Percentiles rank a stretch among this genome's conserved stretches.
Conservation (phyloP, 2,329 filamentous ascomycete genomes). For the Pyricularia pennisetigena region DNA sequence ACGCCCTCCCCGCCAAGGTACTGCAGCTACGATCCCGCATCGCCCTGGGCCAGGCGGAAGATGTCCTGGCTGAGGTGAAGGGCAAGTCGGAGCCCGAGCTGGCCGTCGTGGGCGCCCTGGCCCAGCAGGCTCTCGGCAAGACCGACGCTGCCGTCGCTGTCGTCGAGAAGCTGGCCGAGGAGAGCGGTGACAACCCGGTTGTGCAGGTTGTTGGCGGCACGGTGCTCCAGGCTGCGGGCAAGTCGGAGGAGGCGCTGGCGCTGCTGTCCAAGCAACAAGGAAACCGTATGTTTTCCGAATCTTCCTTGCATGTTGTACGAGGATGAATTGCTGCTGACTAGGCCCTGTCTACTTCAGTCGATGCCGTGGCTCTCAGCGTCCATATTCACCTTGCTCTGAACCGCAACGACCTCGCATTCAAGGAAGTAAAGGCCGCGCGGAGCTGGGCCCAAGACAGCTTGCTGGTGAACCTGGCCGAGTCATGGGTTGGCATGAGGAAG, state of each 20-base stretch:
- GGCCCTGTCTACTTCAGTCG: conserved; percentile 30
- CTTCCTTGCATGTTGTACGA: not conserved
- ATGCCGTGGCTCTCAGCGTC: conserved; percentile 75
- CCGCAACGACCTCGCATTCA: conserved; percentile 78
- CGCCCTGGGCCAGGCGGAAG: conserved; percentile 67
- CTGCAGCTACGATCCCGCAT: conserved; percentile 75
- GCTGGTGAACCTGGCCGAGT: conserved; percentile 87
- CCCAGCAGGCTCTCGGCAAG: conserved; percentile 53
- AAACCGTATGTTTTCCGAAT: conserved; percentile 51
- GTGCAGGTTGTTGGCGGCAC: conserved; percentile 80
- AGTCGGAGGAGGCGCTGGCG: conserved; percentile 75
- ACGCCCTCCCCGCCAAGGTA: conserved; percentile 65
- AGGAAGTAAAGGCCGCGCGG: conserved; percentile 78
- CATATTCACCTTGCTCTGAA: conserved; percentile 92
- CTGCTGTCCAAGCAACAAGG: conserved; percentile 77
- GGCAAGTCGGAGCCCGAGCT: conserved; percentile 59
- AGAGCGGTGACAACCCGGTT: conserved; percentile 60
- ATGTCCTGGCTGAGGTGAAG: conserved; percentile 61
- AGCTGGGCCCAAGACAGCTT: conserved; percentile 94
- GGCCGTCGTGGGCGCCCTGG: conserved; percentile 65
- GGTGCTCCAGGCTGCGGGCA: conserved; percentile 68
- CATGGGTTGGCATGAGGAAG: conserved; percentile 84
- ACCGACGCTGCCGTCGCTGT: conserved; percentile 50
- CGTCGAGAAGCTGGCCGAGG: conserved; percentile 57
- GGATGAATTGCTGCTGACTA: not conserved